Percentiles rank a stretch among this genome's conserved stretches.
phyloP scores from a whole-genome alignment of 192 early-diverging fungal genomes.

The Backusella parvicylindrica region DNA sequence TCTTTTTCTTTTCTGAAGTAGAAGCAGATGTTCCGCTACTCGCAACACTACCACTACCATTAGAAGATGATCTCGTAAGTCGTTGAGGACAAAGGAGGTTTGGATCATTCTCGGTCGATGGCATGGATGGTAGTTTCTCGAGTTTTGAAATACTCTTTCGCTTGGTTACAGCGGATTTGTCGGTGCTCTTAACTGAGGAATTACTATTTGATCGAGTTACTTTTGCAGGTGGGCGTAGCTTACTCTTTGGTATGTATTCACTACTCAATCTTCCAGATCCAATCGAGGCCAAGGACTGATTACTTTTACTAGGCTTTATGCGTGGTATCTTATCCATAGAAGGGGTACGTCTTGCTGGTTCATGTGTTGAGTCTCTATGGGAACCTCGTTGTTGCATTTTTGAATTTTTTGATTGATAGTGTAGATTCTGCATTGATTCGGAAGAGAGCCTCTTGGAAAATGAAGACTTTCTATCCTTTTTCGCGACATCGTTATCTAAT shows the following conservation, averaged over 20 bases:
- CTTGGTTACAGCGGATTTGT: not conserved
- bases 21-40: not conserved
- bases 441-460: not conserved
- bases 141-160: not conserved
- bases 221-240: conserved; percentile 8
- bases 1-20: not conserved
- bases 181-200: not conserved
- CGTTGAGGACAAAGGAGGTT: not conserved
- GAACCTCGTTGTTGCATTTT: not conserved
- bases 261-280: not conserved
- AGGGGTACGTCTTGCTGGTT: not conserved
- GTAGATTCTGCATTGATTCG: not conserved
- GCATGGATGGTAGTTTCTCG: not conserved
- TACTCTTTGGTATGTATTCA: not conserved
- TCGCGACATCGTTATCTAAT: not conserved
- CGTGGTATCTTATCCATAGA: not conserved
- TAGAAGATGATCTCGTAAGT: conserved; percentile 1
- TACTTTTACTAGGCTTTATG: not conserved
- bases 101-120: not conserved
- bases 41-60: not conserved
- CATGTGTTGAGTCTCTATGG: not conserved
- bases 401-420: not conserved
- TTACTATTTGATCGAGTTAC: not conserved
- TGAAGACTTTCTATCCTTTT: not conserved
- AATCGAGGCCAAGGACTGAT: not conserved